Conservation (phyloP, 768 basidiomycete genomes). For the Hysterangium stoloniferum region DNA sequence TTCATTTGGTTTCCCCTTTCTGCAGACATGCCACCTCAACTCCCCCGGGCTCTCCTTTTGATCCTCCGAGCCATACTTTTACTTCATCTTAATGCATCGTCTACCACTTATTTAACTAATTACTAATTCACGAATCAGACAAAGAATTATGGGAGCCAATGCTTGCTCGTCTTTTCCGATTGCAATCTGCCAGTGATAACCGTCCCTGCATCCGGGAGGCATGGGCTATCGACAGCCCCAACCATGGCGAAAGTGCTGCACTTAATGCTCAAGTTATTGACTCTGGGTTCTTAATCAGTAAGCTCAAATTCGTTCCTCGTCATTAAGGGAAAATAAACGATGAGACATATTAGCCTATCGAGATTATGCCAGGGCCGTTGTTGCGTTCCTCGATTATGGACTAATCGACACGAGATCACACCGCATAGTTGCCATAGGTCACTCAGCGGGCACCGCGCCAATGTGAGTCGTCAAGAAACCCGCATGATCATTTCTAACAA, state of each 20-base stretch:
- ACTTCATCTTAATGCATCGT: no score
- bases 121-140: no score
- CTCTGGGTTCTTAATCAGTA: conserved; percentile 4
- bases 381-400: conserved; percentile 22
- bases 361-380: conserved; percentile 33
- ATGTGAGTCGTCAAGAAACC: conserved; percentile 22
- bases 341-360: conserved; percentile 24
- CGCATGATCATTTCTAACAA: not conserved
- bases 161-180: conserved; percentile 31
- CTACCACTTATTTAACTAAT: no score
- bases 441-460: conserved; percentile 37
- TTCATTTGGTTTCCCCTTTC: not conserved
- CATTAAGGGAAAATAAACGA: not conserved
- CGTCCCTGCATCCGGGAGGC: conserved; percentile 31
- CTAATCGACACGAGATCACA: conserved; percentile 28
- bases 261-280: conserved; percentile 3
- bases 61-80: no score
- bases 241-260: conserved; percentile 9
- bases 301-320: not conserved
- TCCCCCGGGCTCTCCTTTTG: no score
- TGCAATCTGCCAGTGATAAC: conserved; percentile 14
- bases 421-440: conserved; percentile 33
- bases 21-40: no score
- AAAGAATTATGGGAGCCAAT: conserved; percentile 51
- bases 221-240: conserved; percentile 25